These are phyloP conservation scores for Rhododendron vialii DNA, from an alignment of 148 eudicot species.

Conservation along the genomic window DNA sequence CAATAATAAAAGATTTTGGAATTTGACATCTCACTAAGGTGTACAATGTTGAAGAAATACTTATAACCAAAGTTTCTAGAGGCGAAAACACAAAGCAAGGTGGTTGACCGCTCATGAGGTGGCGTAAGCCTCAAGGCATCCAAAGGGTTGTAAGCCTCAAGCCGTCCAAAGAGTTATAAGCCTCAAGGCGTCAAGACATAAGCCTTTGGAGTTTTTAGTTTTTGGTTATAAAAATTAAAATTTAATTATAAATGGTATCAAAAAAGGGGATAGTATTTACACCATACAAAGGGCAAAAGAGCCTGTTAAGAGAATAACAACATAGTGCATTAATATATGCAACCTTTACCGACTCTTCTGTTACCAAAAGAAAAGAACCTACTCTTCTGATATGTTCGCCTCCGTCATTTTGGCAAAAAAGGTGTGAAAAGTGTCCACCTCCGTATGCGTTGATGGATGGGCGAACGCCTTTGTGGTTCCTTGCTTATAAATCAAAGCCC, in stretches of 20 bases:
- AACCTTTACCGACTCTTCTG: not conserved
- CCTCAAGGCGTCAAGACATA: not conserved
- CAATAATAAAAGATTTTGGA: not conserved
- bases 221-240: too few species aligned
- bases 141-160: too few species aligned
- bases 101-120: not conserved
- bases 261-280: not conserved
- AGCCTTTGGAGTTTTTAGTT: not conserved
- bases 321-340: not conserved
- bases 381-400: not conserved
- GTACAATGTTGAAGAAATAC: not conserved
- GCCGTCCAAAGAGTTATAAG: not conserved
- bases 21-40: not conserved
- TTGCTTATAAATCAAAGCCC: not conserved
- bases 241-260: too few species aligned
- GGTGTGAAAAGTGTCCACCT: not conserved
- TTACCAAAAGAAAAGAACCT: not conserved
- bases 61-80: not conserved
- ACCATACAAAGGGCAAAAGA: not conserved
- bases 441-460: not conserved
- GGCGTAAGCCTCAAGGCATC: too few species aligned
- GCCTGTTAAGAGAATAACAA: not conserved
- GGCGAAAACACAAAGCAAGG: not conserved
- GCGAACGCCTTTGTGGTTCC: not conserved
- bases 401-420: not conserved